These are phyloP conservation scores for Tuber umbilicatum DNA, from an alignment of 495 filamentous ascomycete species.

Conservation along the genomic window DNA sequence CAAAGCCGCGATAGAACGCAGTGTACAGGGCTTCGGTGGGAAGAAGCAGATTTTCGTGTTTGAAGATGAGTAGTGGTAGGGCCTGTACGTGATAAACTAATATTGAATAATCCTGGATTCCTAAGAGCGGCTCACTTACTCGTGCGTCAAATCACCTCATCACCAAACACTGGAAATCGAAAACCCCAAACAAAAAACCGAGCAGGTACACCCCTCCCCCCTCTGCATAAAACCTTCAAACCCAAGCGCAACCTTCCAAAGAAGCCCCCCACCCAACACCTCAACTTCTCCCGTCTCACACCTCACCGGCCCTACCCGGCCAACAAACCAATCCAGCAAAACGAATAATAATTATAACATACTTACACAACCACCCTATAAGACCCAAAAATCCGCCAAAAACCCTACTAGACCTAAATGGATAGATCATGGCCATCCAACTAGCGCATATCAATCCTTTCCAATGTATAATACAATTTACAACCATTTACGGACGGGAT, in stretches of 20 bases:
- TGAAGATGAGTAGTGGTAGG: conserved; percentile 37
- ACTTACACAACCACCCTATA: no score
- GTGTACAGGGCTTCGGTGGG: conserved; percentile 67
- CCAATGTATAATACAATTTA: no score
- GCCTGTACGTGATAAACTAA: background rate
- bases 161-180: background rate
- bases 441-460: no score
- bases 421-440: no score
- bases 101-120: background rate
- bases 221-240: background rate
- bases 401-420: no score
- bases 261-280: no score
- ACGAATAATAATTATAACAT: no score
- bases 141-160: background rate
- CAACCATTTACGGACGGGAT: no score
- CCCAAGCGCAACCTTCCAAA: background rate
- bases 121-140: background rate
- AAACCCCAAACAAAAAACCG: background rate
- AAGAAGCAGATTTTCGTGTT: conserved; percentile 92
- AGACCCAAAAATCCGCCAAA: no score
- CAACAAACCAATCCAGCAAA: no score
- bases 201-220: background rate
- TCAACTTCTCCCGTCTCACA: no score
- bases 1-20: conserved; percentile 61
- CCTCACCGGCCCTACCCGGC: no score